Evolutionary conservation across 148 eudicot species (phyloP).

Genomic region (Suaeda aralocaspica): DNA sequence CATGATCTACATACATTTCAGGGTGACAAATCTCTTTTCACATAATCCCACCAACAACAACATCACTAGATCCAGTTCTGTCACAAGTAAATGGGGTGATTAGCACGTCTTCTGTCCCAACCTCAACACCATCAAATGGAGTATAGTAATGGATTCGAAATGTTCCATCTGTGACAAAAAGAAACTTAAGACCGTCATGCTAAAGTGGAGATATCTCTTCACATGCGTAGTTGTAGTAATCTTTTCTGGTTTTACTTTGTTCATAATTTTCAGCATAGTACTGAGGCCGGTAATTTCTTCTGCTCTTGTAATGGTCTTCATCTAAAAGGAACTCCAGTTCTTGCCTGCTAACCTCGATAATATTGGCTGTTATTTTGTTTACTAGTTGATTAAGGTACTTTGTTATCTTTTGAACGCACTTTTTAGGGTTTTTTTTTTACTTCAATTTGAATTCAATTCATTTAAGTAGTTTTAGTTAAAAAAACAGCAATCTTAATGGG

Average conservation of each 20-base stretch:
- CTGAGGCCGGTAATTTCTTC: slow-evolving; percentile 63
- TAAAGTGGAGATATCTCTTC: slow-evolving; percentile 83
- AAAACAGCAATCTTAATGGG: too few species aligned
- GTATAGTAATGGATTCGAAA: slow-evolving; percentile 78
- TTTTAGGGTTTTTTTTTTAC: too few species aligned
- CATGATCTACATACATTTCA: slow-evolving; percentile 67
- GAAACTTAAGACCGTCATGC: slow-evolving; percentile 67
- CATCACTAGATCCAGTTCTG: slow-evolving; percentile 90
- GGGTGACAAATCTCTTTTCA: slow-evolving; percentile 69
- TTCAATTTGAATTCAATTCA: too few species aligned
- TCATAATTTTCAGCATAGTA: slow-evolving; percentile 66
- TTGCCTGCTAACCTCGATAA: slow-evolving; percentile 70
- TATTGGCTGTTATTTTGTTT: too few species aligned
- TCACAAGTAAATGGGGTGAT: too few species aligned
- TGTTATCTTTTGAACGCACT: too few species aligned
- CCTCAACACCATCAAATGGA: slow-evolving; percentile 69
- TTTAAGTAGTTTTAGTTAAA: too few species aligned
- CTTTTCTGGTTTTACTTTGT: slow-evolving; percentile 53
- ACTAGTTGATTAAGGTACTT: too few species aligned
- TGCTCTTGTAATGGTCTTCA: slow-evolving; percentile 62
- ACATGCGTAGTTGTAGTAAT: slow-evolving; percentile 68
- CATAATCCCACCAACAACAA: slow-evolving; percentile 85
- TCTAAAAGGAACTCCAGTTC: slow-evolving; percentile 84
- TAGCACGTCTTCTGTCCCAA: slow-evolving; percentile 93
- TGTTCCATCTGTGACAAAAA: slow-evolving; percentile 89